These are phyloP conservation scores for Cyclotella choctawhatcheeana DNA, from an alignment of 108 stramenopile species.

Conservation along the genomic window DNA sequence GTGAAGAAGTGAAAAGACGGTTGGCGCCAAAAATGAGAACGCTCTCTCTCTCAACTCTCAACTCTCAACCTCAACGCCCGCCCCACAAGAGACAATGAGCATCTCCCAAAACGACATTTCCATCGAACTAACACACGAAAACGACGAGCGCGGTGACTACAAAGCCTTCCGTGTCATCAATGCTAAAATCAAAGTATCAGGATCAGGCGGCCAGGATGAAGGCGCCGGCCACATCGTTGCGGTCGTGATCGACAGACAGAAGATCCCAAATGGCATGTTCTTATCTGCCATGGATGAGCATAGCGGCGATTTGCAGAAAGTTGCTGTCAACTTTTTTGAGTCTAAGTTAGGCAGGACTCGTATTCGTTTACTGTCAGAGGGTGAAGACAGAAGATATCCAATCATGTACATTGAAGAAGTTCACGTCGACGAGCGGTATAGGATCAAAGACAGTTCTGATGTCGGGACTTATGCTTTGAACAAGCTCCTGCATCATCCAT, in stretches of 20 bases:
- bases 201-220: too few relatives aligned
- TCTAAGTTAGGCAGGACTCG: constrained; percentile 12
- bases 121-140: not conserved
- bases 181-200: not conserved
- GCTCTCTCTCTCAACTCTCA: too few relatives aligned
- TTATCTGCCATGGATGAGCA: constrained; percentile 19
- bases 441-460: constrained; percentile 5
- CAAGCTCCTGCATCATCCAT: constrained; percentile 16
- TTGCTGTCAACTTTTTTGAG: constrained; percentile 13
- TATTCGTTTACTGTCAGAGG: not conserved
- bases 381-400: not conserved
- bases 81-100: too few relatives aligned
- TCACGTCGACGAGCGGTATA: constrained; percentile 16
- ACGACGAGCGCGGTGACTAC: constrained; percentile 16
- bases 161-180: constrained; percentile 1
- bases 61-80: too few relatives aligned
- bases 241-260: not conserved
- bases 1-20: too few relatives aligned
- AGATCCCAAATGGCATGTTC: constrained; percentile 10
- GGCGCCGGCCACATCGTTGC: not conserved
- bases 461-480: constrained; percentile 16
- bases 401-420: constrained; percentile 17
- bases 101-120: constrained; percentile 6
- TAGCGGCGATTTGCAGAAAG: constrained; percentile 1
- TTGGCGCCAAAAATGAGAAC: too few relatives aligned